phyloP scores from a whole-genome alignment of 768 basidiomycete species.

The Coprinellus micaceus region DNA sequence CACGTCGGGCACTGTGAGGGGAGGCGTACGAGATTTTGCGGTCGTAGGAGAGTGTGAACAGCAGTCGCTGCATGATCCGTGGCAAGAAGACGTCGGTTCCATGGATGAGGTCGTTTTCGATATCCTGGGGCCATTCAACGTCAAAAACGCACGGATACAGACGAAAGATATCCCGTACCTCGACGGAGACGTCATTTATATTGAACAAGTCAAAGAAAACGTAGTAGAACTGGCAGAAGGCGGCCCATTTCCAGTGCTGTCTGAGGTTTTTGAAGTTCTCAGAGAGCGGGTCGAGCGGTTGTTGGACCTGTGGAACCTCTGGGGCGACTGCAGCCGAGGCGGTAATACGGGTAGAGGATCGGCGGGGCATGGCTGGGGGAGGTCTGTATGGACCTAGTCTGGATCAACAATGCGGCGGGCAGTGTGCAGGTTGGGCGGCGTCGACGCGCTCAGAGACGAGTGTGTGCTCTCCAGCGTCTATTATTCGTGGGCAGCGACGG shows the following conservation, averaged over 20 bases:
- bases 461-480: neutral
- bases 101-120: slow-evolving; percentile 71
- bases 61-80: slow-evolving; percentile 70
- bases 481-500: too few relatives aligned
- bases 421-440: neutral
- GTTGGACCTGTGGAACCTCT: slow-evolving; percentile 20
- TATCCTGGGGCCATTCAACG: slow-evolving; percentile 45
- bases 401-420: slow-evolving; percentile 1
- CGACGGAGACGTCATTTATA: slow-evolving; percentile 64
- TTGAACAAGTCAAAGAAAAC: slow-evolving; percentile 75
- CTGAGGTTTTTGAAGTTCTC: slow-evolving; percentile 56
- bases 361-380: slow-evolving; percentile 50
- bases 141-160: slow-evolving; percentile 8
- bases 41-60: slow-evolving; percentile 75
- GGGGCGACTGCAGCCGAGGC: slow-evolving; percentile 23
- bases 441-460: neutral
- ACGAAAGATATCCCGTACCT: slow-evolving; percentile 38
- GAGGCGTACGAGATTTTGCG: slow-evolving; percentile 68
- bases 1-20: neutral
- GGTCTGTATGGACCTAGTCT: slow-evolving; percentile 1
- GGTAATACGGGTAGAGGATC: slow-evolving; percentile 38
- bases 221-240: slow-evolving; percentile 85
- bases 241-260: slow-evolving; percentile 89
- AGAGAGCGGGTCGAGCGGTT: slow-evolving; percentile 19
- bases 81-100: slow-evolving; percentile 60